phyloP scores from a whole-genome alignment of 805 yeast genomes.

The Candida maesae region DNA sequence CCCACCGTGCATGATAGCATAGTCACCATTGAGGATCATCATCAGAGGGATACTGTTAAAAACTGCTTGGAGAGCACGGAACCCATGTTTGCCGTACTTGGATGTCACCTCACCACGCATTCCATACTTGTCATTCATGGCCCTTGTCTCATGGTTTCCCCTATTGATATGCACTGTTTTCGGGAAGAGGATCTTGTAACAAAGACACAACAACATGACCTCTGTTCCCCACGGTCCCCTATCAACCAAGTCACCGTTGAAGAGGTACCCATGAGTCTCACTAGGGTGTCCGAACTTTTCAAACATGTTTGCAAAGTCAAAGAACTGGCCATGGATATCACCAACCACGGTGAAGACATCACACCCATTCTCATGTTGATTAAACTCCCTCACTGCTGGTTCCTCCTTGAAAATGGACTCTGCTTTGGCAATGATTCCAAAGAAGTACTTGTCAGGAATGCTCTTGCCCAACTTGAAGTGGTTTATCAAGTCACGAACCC shows the following conservation, averaged over 20 bases:
- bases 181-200: not conserved
- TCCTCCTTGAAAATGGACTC: not conserved
- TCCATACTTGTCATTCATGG: not conserved
- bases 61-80: not conserved
- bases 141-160: not conserved
- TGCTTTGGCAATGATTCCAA: not conserved
- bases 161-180: not conserved
- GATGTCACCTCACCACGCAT: not conserved
- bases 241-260: not conserved
- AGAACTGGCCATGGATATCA: not conserved
- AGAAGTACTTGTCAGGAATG: not conserved
- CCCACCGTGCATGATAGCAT: not conserved
- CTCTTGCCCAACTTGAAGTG: too few species aligned
- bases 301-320: not conserved
- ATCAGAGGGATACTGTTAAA: not conserved
- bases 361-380: not conserved
- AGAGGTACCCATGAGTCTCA: not conserved
- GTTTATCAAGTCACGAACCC: too few species aligned
- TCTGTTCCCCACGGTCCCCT: not conserved
- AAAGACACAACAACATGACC: not conserved
- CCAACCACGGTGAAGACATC: not conserved
- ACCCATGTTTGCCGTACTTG: not conserved
- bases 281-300: not conserved
- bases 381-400: not conserved
- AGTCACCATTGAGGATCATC: not conserved